phyloP scores from a whole-genome alignment of 2,329 filamentous ascomycete genomes.

The Verticillium klebahnii region DNA sequence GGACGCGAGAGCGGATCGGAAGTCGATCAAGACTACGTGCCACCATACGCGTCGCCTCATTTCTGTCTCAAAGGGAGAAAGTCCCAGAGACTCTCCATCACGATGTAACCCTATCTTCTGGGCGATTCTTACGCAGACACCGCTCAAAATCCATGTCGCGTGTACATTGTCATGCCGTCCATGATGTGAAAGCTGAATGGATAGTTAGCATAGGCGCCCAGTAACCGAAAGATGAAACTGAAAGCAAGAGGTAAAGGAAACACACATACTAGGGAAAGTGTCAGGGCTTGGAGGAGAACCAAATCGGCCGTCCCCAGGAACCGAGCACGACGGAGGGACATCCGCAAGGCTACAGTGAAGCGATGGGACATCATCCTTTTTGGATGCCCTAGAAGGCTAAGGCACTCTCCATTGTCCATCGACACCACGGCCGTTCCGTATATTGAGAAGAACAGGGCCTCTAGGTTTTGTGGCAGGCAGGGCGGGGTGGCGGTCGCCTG shows the following conservation, averaged over 20 bases:
- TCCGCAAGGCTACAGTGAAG: too few species aligned
- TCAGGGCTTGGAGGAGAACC: too few species aligned
- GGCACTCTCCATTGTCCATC: too few species aligned
- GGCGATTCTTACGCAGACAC: conserved; percentile 56
- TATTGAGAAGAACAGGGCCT: conserved; percentile 1
- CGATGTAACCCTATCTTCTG: conserved; percentile 63
- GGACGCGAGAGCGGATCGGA: conserved; percentile 5
- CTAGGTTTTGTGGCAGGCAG: neutral
- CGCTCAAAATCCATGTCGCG: conserved; percentile 50
- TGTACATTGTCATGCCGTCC: neutral
- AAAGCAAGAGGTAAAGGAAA: too few species aligned
- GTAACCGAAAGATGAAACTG: too few species aligned
- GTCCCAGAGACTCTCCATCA: conserved; percentile 27
- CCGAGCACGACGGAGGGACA: too few species aligned
- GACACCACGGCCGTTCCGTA: neutral
- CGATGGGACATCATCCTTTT: too few species aligned
- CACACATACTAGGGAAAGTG: too few species aligned
- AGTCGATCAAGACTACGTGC: conserved; percentile 18
- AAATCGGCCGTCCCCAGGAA: too few species aligned
- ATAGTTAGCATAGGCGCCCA: neutral
- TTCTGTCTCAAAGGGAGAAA: conserved; percentile 19
- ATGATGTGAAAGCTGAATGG: too few species aligned
- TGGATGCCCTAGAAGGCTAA: too few species aligned
- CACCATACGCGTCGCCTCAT: conserved; percentile 23
- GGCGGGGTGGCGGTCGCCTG: conserved; percentile 49